Base-by-base conservation (phyloP, 148 eudicot species). In the Suaeda aralocaspica region DNA sequence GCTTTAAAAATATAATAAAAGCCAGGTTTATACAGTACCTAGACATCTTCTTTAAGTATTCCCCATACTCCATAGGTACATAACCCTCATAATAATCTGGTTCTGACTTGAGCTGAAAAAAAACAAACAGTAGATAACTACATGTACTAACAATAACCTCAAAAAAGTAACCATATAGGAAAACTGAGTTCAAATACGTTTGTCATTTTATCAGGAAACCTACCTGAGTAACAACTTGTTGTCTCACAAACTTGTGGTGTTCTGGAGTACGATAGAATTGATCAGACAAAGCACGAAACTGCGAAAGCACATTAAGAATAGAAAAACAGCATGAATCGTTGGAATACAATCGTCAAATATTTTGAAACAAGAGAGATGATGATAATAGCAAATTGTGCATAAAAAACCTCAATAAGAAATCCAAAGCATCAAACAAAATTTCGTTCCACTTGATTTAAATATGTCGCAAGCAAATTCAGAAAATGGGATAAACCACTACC, bases 211-310 rank as follows among this genome's bases (percentile, higher is more conserved):
- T 62, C 6, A 41, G 29, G 57, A 65, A 25, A 75, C 81, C 51
- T 55, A 93, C 98, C 98, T 90, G 98, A 76, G 75, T 79, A 68
- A 93, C 90, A 83, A 93, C 81, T 84, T 93, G 90, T 69, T 83
- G 77, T 67, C 98, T 88, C 71, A 90, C 92, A 73, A 88, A 88
- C 76, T 90, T 80, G 84, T 93, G 98, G 82, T 93, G 92, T 49
- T 90, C 96, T 15, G 90, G 86, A 57, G 84, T 73, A 46, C 89
- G 98, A 77, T 93, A 93, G 72, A 90, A 80, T 72, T 93, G 98
- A 84, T 93, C 96, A 22, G 98, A 93, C 76, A 90, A 78, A 77
- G 96, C 91, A 64, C 92, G 88, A 68, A 93, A 93, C 98, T 93
- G 87, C 48, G 31, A 64, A 55, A 68, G 66, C 3, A 42, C 30